These are phyloP conservation scores for Aspergillus spinulosporus DNA, from an alignment of 2,329 filamentous ascomycete species.

Conservation along the genomic window DNA sequence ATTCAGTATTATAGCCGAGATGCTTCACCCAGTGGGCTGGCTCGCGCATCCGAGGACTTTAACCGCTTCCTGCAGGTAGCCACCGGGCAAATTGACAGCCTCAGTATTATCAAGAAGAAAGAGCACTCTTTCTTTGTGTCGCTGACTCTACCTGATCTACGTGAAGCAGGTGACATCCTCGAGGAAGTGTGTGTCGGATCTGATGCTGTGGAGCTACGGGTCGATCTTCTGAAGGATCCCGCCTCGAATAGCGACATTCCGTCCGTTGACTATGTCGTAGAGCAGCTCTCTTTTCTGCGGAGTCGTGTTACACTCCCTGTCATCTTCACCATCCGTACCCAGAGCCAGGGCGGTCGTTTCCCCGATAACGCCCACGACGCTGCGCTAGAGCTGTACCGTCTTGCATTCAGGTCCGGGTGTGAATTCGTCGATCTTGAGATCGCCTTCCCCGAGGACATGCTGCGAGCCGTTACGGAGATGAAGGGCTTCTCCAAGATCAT, in stretches of 20 bases:
- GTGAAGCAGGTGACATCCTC: conserved; percentile 63
- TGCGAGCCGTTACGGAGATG: conserved; percentile 66
- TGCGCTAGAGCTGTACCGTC: conserved; percentile 71
- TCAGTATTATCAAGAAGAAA: conserved; percentile 63
- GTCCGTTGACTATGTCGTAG: conserved; percentile 71
- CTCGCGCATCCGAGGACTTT: conserved; percentile 66
- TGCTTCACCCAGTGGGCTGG: conserved; percentile 52
- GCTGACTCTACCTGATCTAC: conserved; percentile 76
- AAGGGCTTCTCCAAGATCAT: conserved; percentile 81
- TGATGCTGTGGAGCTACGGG: conserved; percentile 91
- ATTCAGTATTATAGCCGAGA: conserved; percentile 85
- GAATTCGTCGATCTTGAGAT: conserved; percentile 95
- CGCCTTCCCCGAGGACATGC: conserved; percentile 73
- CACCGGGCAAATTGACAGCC: conserved; percentile 58
- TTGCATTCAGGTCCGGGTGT: conserved; percentile 77
- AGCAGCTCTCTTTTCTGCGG: conserved; percentile 78
- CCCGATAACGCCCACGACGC: conserved; percentile 73
- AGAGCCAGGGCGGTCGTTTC: conserved; percentile 83
- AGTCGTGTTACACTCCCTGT: conserved; percentile 72
- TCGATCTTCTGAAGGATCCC: conserved; percentile 80
- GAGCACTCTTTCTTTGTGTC: conserved; percentile 87
- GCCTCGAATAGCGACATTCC: conserved; percentile 58
- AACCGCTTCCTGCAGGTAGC: conserved; percentile 69
- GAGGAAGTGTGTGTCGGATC: conserved; percentile 76
- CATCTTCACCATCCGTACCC: conserved; percentile 88